Percentiles rank a stretch among this genome's conserved stretches.
Conservation (phyloP, 2,329 filamentous ascomycete species). For the Basipetospora chlamydospora region DNA sequence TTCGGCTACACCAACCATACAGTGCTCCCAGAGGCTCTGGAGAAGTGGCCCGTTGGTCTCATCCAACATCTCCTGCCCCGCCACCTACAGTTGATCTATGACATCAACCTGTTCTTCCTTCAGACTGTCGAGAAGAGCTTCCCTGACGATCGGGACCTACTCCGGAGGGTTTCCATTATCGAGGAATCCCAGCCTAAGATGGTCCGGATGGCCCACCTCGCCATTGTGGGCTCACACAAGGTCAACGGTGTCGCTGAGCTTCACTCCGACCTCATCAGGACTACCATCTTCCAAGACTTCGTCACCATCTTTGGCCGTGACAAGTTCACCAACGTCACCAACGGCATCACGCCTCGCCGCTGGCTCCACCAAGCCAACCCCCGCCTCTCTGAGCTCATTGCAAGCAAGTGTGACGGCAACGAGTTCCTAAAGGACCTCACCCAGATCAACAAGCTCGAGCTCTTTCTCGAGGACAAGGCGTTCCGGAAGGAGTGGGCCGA, state of each 20-base stretch:
- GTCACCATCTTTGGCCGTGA: conserved; percentile 87
- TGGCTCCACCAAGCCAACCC: conserved; percentile 98
- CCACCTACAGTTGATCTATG: conserved; percentile 94
- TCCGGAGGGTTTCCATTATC: conserved; percentile 84
- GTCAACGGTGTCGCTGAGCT: conserved; percentile 97
- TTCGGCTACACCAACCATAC: conserved; percentile 99
- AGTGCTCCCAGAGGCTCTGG: conserved; percentile 85
- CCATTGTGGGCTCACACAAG: conserved; percentile 95
- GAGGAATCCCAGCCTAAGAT: conserved; percentile 96
- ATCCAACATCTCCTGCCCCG: conserved; percentile 86
- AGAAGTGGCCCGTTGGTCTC: conserved; percentile 95
- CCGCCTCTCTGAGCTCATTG: conserved; percentile 78
- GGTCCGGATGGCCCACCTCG: conserved; percentile 92
- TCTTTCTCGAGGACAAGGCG: conserved; percentile 67
- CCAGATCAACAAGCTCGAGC: conserved; percentile 70
- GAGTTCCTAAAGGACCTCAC: conserved; percentile 86
- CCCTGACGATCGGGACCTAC: conserved; percentile 76
- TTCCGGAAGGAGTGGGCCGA: conserved; percentile 93
- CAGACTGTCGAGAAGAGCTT: conserved; percentile 82
- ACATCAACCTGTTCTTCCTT: conserved; percentile 91
- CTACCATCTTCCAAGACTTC: conserved; percentile 99
- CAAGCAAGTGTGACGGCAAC: conserved; percentile 70
- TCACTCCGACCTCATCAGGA: conserved; percentile 95
- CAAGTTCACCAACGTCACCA: conserved; percentile 98
- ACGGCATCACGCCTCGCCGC: conserved; percentile 87